A percentile compares a stretch with the other conserved stretches of the same genome.
Evolutionary conservation across 2,329 filamentous ascomycete genomes (phyloP).

Genomic region (Xylariaceae sp.): DNA sequence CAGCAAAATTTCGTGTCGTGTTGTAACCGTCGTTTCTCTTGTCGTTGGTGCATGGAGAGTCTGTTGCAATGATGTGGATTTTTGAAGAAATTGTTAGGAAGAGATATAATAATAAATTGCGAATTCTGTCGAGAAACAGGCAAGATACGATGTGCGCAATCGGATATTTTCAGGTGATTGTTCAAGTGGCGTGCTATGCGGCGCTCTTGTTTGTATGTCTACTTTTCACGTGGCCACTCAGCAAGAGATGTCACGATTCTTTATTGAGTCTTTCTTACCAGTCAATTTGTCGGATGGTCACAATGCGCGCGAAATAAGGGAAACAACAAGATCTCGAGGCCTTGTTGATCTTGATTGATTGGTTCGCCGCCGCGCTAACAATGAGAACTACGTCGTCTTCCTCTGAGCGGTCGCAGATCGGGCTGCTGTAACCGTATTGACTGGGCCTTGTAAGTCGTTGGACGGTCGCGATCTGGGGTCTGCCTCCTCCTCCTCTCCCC

Average conservation of each 20-base stretch:
- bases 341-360: conserved; percentile 11
- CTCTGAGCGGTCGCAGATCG: conserved; percentile 13
- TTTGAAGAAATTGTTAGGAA: too few relatives aligned
- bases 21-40: too few relatives aligned
- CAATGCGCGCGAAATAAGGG: not conserved
- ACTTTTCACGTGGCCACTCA: conserved; percentile 5
- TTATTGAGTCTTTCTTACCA: not conserved
- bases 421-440: conserved; percentile 6
- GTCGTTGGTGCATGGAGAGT: too few relatives aligned
- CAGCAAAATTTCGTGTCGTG: too few relatives aligned
- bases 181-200: not conserved
- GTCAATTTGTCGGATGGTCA: not conserved
- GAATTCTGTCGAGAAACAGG: too few relatives aligned
- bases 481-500: not conserved
- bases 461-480: not conserved
- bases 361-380: conserved; percentile 17
- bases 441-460: not conserved
- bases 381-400: not conserved
- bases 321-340: conserved; percentile 1
- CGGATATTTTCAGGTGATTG: not conserved
- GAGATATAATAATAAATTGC: too few relatives aligned
- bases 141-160: conserved; percentile 1
- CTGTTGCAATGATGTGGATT: too few relatives aligned
- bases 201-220: not conserved
- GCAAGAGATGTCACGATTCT: too few relatives aligned